Base-by-base conservation (phyloP, 2,329 filamentous ascomycete genomes). In the Eutypella sp. region DNA sequence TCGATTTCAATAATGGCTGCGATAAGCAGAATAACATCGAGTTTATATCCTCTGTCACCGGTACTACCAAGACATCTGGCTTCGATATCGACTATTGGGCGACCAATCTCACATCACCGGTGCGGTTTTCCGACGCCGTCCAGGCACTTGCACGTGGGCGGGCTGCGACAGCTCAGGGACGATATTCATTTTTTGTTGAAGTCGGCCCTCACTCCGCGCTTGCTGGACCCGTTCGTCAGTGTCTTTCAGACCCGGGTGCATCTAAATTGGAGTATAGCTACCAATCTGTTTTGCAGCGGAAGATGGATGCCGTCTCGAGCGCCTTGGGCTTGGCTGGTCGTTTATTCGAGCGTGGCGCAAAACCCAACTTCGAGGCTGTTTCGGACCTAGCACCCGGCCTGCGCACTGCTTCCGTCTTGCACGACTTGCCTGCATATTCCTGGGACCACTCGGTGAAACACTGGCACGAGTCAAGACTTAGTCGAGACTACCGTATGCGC, bases 71-170 rank as follows among this genome's bases (percentile, higher is more conserved):
- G 13, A 4, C 22, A 18, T 36, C 16, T 18, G 25, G 23, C 10
- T 47, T 47, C 18, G 45, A 29, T 18, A 22, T 45, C 1, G 8
- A 31, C 5, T 50, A 50, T 31, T 50, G 43, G 49, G 15, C 34
- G 3, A n/a, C 18, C 5, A 51, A 51, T 22, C 38, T 51, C 10
- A 42, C 38, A 1, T 49, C 44, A 1, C 62, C 61, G 0, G 64
- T 67, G 0, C 53, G 48, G 7, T 67, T 67, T 27, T 46, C 49
- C n/a, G 20, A 52, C 2, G 62, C 62, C 0, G 45, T 53, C 6
- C 44, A 41, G 16, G 34, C 38, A 16, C 27, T 40, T 18, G 33
- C 22, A 42, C 29, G 20, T 34, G 15, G 53, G 57, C 24, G 53
- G 5, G 29, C 29, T 33, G 63, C 38, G 42, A 57, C 3, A 50